phyloP scores from a whole-genome alignment of 805 yeast genomes.

The Yamadazyma insecticola region DNA sequence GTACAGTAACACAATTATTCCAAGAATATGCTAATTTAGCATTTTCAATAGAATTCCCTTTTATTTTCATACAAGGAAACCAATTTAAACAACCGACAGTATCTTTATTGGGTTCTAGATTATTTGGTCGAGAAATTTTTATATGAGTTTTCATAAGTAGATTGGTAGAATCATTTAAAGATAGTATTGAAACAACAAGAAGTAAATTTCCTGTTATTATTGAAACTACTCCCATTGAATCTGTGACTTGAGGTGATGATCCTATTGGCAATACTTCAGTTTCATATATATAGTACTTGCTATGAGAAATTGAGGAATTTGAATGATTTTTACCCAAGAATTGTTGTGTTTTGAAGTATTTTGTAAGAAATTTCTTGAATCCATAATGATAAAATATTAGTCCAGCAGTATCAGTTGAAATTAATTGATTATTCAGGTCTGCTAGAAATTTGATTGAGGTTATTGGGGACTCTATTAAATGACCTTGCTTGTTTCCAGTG shows the following conservation, averaged over 20 bases:
- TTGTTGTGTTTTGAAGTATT: constrained; percentile 42
- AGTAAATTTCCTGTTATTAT: constrained; percentile 50
- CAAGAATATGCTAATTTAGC: constrained; percentile 64
- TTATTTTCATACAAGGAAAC: constrained; percentile 50
- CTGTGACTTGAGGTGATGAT: constrained; percentile 48
- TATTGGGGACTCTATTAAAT: constrained; percentile 20
- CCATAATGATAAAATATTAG: constrained; percentile 62
- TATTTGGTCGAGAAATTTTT: constrained; percentile 46
- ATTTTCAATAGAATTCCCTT: constrained; percentile 15
- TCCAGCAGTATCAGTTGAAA: constrained; percentile 31
- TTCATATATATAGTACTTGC: constrained; percentile 16
- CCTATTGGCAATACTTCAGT: constrained; percentile 60
- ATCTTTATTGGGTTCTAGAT: constrained; percentile 5
- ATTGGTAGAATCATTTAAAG: constrained; percentile 34
- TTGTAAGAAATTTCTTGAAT: constrained; percentile 51
- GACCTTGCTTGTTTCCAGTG: constrained; percentile 24
- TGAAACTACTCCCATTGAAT: constrained; percentile 56
- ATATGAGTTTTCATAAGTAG: constrained; percentile 43
- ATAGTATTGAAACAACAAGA: constrained; percentile 47
- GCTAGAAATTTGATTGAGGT: constrained; percentile 24
- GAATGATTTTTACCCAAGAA: constrained; percentile 45
- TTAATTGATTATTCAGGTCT: constrained; percentile 21
- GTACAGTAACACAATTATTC: constrained; percentile 54
- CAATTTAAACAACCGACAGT: constrained; percentile 41
- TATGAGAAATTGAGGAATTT: constrained; percentile 9